A percentile compares a stretch with the other conserved stretches of the same genome.
These are phyloP conservation scores for Phytophthora niederhauseri DNA, from an alignment of 352 stramenopile genomes.

Conservation along the genomic window DNA sequence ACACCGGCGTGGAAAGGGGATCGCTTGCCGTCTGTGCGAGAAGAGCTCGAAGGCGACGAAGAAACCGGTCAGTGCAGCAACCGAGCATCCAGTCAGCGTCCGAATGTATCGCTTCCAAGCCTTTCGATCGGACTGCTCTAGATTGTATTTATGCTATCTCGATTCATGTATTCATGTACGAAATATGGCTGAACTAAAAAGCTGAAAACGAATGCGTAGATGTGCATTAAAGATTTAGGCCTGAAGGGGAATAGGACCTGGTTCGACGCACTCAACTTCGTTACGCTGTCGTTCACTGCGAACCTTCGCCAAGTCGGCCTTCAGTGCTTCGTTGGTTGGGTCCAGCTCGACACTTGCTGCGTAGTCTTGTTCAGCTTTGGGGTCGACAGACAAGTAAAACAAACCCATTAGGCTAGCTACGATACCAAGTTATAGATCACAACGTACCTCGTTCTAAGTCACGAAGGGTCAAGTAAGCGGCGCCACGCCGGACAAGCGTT, in stretches of 20 bases:
- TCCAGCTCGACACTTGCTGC: slow-evolving; percentile 63
- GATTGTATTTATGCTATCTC: slow-evolving; percentile 2
- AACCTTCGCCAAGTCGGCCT: slow-evolving; percentile 52
- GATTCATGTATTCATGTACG: not conserved
- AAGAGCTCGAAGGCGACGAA: slow-evolving; percentile 28
- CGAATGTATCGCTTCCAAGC: slow-evolving; percentile 26
- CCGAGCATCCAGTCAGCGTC: not conserved
- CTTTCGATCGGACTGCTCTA: slow-evolving; percentile 39
- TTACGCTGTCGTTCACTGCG: slow-evolving; percentile 26
- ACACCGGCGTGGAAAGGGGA: slow-evolving; percentile 42
- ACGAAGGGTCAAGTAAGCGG: slow-evolving; percentile 46
- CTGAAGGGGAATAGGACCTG: slow-evolving; percentile 13
- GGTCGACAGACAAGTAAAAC: not conserved
- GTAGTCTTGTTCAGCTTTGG: slow-evolving; percentile 61
- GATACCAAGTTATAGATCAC: not conserved
- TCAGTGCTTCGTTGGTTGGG: slow-evolving; percentile 56
- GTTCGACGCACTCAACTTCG: not conserved
- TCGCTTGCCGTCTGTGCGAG: slow-evolving; percentile 12
- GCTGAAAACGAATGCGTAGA: not conserved
- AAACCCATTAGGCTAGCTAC: not conserved
- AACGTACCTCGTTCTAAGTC: slow-evolving; percentile 49
- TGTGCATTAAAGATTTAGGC: slow-evolving; percentile 10
- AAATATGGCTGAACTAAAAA: not conserved
- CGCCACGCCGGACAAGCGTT: slow-evolving; percentile 70
- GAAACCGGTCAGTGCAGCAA: slow-evolving; percentile 23